A percentile compares a stretch with the other conserved stretches of the same genome.
These are phyloP conservation scores for Fusarium aywerte DNA, from an alignment of 2,329 filamentous ascomycete genomes.

Conservation along the genomic window DNA sequence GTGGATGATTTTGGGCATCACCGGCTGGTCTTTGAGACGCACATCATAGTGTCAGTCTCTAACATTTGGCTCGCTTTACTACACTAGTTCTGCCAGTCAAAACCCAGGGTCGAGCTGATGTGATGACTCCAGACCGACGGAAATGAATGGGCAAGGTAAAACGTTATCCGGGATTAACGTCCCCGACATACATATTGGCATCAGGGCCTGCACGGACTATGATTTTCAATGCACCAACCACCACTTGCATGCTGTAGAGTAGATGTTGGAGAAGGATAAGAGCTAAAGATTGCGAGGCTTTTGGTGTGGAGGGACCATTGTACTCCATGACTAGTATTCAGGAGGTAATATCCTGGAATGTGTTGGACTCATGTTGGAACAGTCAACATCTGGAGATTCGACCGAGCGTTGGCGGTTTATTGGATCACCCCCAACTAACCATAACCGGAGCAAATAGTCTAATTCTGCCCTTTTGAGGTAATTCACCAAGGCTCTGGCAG, in stretches of 20 bases:
- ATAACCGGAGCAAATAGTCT: conserved; percentile 24
- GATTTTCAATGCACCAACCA: conserved; percentile 37
- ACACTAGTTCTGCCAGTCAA: not conserved
- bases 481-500: not conserved
- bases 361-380: conserved; percentile 4
- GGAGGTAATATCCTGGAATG: conserved; percentile 17
- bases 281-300: conserved; percentile 9
- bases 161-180: conserved; percentile 19
- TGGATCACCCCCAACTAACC: conserved; percentile 5
- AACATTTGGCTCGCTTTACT: not conserved
- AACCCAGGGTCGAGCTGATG: conserved; percentile 12
- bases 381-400: conserved; percentile 1
- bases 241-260: conserved; percentile 8
- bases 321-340: conserved; percentile 19
- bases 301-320: conserved; percentile 16
- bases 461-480: not conserved
- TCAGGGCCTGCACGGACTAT: conserved; percentile 38
- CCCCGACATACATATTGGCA: conserved; percentile 3
- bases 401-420: not conserved
- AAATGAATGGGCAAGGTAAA: conserved; percentile 12
- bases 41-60: conserved; percentile 3
- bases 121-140: conserved; percentile 15
- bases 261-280: not conserved
- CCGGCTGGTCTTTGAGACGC: conserved; percentile 2
- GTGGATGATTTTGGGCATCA: conserved; percentile 7